Evolutionary conservation across 257 asterid species (phyloP), one percentile per base, ranked within the genome.

Genomic region (Voacanga thouarsii): DNA sequence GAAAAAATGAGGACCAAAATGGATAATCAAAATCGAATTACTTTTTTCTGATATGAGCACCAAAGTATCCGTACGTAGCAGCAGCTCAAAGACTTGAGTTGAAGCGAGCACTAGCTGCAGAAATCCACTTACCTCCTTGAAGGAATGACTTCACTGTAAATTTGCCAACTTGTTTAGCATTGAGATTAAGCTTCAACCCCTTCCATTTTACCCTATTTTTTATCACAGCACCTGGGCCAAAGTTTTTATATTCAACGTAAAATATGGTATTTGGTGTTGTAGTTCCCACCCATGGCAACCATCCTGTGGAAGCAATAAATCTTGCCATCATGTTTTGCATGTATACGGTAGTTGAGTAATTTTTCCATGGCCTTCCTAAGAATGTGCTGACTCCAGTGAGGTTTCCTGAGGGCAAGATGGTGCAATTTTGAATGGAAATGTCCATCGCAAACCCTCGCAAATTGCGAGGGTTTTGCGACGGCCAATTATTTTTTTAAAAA

Each of bases 291-390:
- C 98, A 92, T 5, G 97, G 98, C 24, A 92, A 75, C 98, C 98
- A 94, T 0, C 98, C 98, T 16, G 57, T 82, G 0, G 94, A 92
- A 77, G 87, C 77, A 61, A 94, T 89, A 53, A 92, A 84, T 3
- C 82, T 51, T 9, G 56, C 92, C 76, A 94, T 79, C 78, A 66
- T 71, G 18, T 28, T 86, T 1, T 92, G 82, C 64, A 87, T 71
- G 77, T 63, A 77, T 5, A 92, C 90, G 4, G 96, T 94, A 6
- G 97, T 90, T 57, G 98, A 94, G 75, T 88, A 82, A 43, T 90
- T 87, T 76, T 92, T 94, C 97, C 98, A 94, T 2, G 98, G 98
- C 74, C 98, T 87, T 4, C 98, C 95, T 70, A 94, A 71, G 84
- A 82, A 92, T 1, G 75, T 86, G 56, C 28, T 80, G 61, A 92